phyloP scores from a whole-genome alignment of 768 basidiomycete genomes.

The Flagelloscypha sp. region DNA sequence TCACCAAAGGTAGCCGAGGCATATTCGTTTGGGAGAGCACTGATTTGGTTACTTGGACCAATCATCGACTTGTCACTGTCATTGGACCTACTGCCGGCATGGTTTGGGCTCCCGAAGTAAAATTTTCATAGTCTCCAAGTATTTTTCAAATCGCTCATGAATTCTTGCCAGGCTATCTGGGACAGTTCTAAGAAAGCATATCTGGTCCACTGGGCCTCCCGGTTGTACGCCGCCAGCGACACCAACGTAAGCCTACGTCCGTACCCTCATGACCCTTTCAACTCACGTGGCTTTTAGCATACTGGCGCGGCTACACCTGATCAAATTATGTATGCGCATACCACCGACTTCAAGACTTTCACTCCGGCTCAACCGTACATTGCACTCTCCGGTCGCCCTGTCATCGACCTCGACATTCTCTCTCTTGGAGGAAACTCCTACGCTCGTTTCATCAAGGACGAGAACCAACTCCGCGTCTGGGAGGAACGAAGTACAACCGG shows the following conservation, averaged over 20 bases:
- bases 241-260: background rate
- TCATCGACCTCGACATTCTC: constrained; percentile 7
- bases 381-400: constrained; percentile 1
- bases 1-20: constrained; percentile 1
- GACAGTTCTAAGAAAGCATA: constrained; percentile 2
- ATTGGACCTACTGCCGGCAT: constrained; percentile 6
- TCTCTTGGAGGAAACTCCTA: background rate
- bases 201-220: constrained; percentile 6
- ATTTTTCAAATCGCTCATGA: no score
- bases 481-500: constrained; percentile 5
- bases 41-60: constrained; percentile 7
- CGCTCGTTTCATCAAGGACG: constrained; percentile 8
- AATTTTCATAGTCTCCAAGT: no score
- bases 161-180: no score
- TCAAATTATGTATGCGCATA: constrained; percentile 6
- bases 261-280: no score
- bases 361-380: constrained; percentile 5
- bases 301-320: background rate
- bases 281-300: no score
- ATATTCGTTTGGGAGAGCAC: constrained; percentile 8
- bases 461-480: constrained; percentile 2
- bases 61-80: constrained; percentile 1
- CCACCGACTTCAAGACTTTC: constrained; percentile 7
- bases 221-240: background rate
- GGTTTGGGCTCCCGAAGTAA: constrained; percentile 9